Conservation (phyloP, 2,329 filamentous ascomycete genomes). For the Akanthomyces lecanii region DNA sequence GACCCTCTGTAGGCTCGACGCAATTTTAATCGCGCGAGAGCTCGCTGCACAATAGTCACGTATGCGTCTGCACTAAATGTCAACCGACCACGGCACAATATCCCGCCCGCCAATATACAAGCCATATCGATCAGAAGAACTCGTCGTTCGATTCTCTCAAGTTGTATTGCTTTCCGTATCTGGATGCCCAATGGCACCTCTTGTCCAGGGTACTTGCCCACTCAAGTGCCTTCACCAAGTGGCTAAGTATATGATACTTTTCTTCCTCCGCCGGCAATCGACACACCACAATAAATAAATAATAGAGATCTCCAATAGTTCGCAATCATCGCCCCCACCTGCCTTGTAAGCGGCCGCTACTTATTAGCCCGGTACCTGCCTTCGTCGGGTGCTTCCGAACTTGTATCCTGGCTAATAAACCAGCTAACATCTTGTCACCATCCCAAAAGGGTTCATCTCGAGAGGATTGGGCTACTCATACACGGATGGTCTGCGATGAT, state of each 20-base stretch:
- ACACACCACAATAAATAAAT: not conserved
- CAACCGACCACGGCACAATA: not conserved
- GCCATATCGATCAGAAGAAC: not conserved
- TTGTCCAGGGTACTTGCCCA: not conserved
- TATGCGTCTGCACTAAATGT: too few species aligned
- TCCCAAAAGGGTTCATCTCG: not conserved
- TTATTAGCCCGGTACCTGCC: not conserved
- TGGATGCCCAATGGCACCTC: not conserved
- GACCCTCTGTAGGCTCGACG: not conserved
- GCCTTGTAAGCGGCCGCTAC: slow-evolving; percentile 9
- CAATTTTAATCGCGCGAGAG: not conserved
- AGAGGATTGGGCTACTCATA: not conserved
- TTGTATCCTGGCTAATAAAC: not conserved
- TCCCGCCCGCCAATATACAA: not conserved
- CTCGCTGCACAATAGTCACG: not conserved
- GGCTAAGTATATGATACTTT: not conserved
- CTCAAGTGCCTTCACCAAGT: not conserved
- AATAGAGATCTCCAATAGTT: not conserved
- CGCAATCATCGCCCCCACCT: not conserved
- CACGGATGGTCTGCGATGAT: too few species aligned
- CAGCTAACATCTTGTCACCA: not conserved
- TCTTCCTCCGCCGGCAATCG: not conserved
- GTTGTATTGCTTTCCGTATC: not conserved
- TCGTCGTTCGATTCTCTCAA: not conserved
- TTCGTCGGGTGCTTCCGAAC: slow-evolving; percentile 5